Evolutionary conservation across 202 grass and related monocot species (phyloP).

Genomic region (Panicum hallii): DNA sequence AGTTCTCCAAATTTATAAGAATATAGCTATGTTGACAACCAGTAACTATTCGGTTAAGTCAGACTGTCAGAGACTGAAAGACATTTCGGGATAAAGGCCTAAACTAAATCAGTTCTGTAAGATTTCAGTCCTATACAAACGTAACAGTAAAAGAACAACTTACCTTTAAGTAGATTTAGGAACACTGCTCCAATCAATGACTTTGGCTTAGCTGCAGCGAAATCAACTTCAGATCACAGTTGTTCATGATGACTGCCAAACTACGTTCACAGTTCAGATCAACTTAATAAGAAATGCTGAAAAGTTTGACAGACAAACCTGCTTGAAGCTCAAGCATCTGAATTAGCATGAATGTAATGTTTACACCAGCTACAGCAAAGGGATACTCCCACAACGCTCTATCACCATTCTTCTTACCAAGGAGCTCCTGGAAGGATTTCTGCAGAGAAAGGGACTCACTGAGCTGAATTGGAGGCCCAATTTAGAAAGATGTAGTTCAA

Average conservation of each 20-base stretch:
- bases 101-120: conserved; percentile 8
- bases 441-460: conserved; percentile 42
- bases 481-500: neutral
- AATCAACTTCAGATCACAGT: conserved; percentile 25
- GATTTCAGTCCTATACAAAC: conserved; percentile 20
- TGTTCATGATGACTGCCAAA: conserved; percentile 21
- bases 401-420: conserved; percentile 89
- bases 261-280: conserved; percentile 9
- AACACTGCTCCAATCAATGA: conserved; percentile 89
- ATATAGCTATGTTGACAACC: neutral
- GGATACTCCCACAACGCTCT: conserved; percentile 98
- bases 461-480: conserved; percentile 23
- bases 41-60: neutral
- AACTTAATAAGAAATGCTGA: conserved; percentile 20
- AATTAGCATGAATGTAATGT: conserved; percentile 99
- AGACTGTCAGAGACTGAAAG: neutral
- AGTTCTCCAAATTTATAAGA: conserved; percentile 11
- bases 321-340: conserved; percentile 97
- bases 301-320: conserved; percentile 56
- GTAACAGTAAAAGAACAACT: conserved; percentile 29
- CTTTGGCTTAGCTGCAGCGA: conserved; percentile 78
- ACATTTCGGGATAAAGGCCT: conserved; percentile 6
- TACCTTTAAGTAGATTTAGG: conserved; percentile 95
- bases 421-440: conserved; percentile 98
- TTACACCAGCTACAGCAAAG: conserved; percentile 98